Base-by-base conservation (phyloP, 345 rosid species). In the Salix udensis region DNA sequence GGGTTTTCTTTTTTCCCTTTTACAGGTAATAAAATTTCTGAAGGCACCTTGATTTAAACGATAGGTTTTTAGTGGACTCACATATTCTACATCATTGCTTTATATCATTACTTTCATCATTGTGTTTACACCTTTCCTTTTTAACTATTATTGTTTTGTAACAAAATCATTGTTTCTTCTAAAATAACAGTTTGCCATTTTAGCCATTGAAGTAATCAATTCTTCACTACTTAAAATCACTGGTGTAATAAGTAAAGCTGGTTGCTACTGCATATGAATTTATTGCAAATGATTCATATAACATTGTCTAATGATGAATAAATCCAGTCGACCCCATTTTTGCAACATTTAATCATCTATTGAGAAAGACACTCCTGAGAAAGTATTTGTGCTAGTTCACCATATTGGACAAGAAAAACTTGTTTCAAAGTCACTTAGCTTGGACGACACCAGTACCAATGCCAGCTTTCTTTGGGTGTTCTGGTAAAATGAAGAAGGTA, bases 41-140 rank as follows among this genome's bases (percentile, higher is more conserved):
- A 61, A 37, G 52, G 15, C 28, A 44, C 31, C 42, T 73, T 40
- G 36, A 73, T 39, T 6, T 30, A 60, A 36, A 31, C 48, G 5
- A 24, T 21, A 40, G 60, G 60, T 39, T 37, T 48, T 48, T 4
- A 31, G 65, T 18, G 39, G 74, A 42, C 24, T 53, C 64, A 11
- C 65, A 53, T 53, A 18, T 8, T 44, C 30, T 28, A 31, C 65
- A 42, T 30, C 42, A 21, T 71, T 21, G 60, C 62, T 15, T 52
- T 31, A 50, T 71, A 23, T 53, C 48, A 55, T 36, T n/a, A 55
- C 50, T 72, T 72, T 58, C 66, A 46, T 72, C 28, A 53, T 53
- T 71, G 42, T 24, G 31, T 53, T 31, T 24, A 37, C 64, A 44
- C 37, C 44, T 19, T 55, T 71, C 37, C 40, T 30, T 34, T 48